A percentile compares a stretch with the other conserved stretches of the same genome.
phyloP scores from a whole-genome alignment of 225 moss, liverwort and hornwort genomes.

The Bryoerythrophyllum caledonicum region DNA sequence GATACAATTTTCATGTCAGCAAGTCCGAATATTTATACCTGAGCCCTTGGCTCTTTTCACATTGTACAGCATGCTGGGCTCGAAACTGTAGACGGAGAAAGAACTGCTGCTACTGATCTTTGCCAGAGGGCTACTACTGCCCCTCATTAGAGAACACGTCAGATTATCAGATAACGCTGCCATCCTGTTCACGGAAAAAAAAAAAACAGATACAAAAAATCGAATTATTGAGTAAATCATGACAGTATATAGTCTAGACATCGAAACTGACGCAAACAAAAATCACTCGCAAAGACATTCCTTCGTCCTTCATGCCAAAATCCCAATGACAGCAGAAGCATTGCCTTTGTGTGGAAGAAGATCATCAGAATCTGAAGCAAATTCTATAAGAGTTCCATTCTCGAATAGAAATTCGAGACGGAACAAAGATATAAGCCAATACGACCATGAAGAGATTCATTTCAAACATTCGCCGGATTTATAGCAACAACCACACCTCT shows the following conservation, averaged over 20 bases:
- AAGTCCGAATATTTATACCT: slow-evolving; percentile 19
- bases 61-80: slow-evolving; percentile 28
- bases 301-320: background rate
- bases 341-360: slow-evolving; percentile 1
- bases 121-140: slow-evolving; percentile 13
- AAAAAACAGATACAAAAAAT: slow-evolving; percentile 1
- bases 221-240: background rate
- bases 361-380: background rate
- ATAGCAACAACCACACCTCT: background rate
- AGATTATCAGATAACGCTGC: slow-evolving; percentile 29
- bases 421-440: background rate
- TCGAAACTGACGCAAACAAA: background rate
- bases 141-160: slow-evolving; percentile 21
- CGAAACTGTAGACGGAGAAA: slow-evolving; percentile 24
- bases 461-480: background rate
- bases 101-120: slow-evolving; percentile 19
- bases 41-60: slow-evolving; percentile 27
- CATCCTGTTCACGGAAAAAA: slow-evolving; percentile 35
- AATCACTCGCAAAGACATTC: background rate
- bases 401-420: background rate
- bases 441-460: background rate
- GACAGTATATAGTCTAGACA: background rate
- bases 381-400: background rate
- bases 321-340: slow-evolving; percentile 5
- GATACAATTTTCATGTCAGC: background rate